A percentile compares a stretch with the other conserved stretches of the same genome.
Evolutionary conservation across 305 asterid genomes (phyloP).

Genomic region (Andrographis paniculata): DNA sequence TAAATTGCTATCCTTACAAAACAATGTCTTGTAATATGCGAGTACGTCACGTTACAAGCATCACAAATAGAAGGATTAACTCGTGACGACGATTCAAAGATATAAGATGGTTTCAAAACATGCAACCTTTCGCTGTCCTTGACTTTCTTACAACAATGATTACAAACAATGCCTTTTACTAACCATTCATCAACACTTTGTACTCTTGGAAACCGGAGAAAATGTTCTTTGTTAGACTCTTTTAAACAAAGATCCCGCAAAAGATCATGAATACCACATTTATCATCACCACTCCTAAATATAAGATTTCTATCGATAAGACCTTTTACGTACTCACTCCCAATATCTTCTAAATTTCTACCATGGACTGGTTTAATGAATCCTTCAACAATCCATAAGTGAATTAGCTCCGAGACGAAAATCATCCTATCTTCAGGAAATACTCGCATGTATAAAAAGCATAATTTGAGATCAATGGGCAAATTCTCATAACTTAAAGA

Average conservation of each 20-base stretch:
- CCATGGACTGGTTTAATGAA: background rate
- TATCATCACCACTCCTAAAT: background rate
- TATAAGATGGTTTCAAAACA: background rate
- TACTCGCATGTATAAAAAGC: background rate
- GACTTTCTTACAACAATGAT: background rate
- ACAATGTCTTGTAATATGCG: background rate
- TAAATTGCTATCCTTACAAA: background rate
- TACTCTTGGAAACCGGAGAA: background rate
- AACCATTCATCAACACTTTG: background rate
- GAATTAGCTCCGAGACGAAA: background rate
- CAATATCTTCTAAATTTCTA: background rate
- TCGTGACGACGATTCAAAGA: background rate
- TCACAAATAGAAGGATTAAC: background rate
- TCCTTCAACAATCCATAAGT: background rate
- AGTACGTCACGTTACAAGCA: background rate
- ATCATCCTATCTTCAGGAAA: background rate
- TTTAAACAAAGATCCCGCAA: background rate
- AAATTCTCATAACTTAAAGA: background rate
- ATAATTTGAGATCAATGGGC: conserved; percentile 6
- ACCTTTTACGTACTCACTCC: background rate
- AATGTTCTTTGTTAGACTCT: background rate
- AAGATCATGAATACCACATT: conserved; percentile 2
- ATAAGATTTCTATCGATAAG: conserved; percentile 4
- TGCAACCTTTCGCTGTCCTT: background rate
- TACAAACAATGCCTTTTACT: too few relatives aligned